Evolutionary conservation across 345 rosid species (phyloP), one percentile per base, ranked within the genome.

Genomic region (Hibiscus mutabilis): DNA sequence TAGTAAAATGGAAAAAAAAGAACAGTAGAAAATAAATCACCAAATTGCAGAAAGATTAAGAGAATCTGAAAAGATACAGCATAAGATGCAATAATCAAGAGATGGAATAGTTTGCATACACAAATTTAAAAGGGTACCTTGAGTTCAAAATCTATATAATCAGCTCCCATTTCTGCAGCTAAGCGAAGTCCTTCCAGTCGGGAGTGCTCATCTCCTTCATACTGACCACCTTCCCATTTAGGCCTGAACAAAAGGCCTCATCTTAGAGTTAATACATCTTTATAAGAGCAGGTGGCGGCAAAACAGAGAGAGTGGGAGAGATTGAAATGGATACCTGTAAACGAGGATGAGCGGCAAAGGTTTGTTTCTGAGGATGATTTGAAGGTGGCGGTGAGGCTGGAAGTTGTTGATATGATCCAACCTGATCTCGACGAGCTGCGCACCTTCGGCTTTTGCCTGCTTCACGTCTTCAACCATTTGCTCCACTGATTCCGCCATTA

Each of bases 131-230:
- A 55, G 52, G 16, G 69, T 81, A 86, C 90, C 93, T 83, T 74
- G 73, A 84, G 73, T 73, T 88, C 93, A 19, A 81, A 24, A 55
- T 88, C 88, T 56, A 84, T 19, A 72, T 84, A 86, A 79, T 86
- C 86, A 66, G 93, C 90, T 25, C 89, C 89, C 15, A 86, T 13
- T 47, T 80, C 74, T 76, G 70, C 66, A 57, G 90, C 90, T 31
- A 85, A 68, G 59, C 7, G 53, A 64, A 86, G 86, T 31, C 78
- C 71, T 64, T 82, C 81, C 69, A 82, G 11, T 58, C 87, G 71
- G 29, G 52, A 75, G 8, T 71, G 51, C 64, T 86, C 85, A 46
- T 86, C 84, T 3, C 84, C 88, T 73, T 86, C 87, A 65, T 76
- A 83, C 22, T 69, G 82, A 15, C 89, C 89, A 25, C 86, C 89